Evolutionary conservation across 345 rosid genomes (phyloP).

Genomic region (Pugionium dolabratum): DNA sequence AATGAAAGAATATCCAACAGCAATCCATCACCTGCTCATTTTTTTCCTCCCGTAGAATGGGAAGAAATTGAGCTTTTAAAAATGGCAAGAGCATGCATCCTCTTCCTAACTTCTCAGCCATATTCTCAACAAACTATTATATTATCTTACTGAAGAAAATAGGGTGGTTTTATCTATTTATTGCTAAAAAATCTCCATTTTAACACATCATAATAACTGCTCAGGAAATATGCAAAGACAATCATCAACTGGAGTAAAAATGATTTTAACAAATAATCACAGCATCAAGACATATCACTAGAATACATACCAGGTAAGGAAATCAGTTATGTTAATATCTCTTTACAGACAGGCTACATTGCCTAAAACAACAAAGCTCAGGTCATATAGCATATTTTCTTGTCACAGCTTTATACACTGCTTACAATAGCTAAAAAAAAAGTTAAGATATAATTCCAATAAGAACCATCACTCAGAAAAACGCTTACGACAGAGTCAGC

Average conservation of each 20-base stretch:
- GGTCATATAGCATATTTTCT: constrained; percentile 1
- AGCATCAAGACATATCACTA: constrained; percentile 5
- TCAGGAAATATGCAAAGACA: neutral
- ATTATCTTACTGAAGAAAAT: constrained; percentile 9
- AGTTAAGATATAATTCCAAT: neutral
- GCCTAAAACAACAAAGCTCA: neutral
- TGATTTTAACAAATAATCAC: neutral
- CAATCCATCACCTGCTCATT: constrained; percentile 81
- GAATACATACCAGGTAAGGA: neutral
- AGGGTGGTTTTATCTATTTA: neutral
- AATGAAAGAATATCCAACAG: constrained; percentile 71
- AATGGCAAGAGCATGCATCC: constrained; percentile 44
- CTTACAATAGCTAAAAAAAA: constrained; percentile 6
- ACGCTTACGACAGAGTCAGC: constrained; percentile 1
- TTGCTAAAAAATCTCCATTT: constrained; percentile 15
- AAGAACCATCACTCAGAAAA: constrained; percentile 11
- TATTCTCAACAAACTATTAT: constrained; percentile 25
- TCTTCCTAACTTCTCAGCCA: constrained; percentile 41
- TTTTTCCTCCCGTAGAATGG: constrained; percentile 58
- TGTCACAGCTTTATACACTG: neutral
- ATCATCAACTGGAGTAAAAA: neutral
- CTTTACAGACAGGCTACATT: constrained; percentile 20
- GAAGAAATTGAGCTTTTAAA: constrained; percentile 50
- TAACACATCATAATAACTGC: constrained; percentile 9
- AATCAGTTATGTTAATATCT: constrained; percentile 2